Conservation (phyloP, 208 protist species). For the Polymyxa betae region DNA sequence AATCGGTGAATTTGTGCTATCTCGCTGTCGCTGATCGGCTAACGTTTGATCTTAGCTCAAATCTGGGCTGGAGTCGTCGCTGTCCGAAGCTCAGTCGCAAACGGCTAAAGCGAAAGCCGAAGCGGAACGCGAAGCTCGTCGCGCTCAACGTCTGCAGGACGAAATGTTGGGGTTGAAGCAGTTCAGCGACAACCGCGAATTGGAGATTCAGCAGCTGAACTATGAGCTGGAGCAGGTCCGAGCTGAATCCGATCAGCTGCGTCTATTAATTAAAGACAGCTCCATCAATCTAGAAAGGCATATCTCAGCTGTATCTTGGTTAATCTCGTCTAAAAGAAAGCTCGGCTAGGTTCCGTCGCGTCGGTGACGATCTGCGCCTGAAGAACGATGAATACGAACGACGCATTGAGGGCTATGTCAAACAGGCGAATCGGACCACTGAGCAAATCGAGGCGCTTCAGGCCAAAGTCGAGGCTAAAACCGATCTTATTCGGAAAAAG, state of each 20-base stretch:
- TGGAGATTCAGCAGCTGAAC: conserved; percentile 18
- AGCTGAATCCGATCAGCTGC: conserved; percentile 34
- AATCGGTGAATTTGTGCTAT: conserved; percentile 30
- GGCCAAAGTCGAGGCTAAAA: neutral
- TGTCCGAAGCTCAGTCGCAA: neutral
- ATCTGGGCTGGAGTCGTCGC: neutral
- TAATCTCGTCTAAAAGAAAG: neutral
- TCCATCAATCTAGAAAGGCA: conserved; percentile 26
- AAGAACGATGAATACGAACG: conserved; percentile 53
- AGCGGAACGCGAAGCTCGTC: conserved; percentile 77
- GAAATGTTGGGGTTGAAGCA: conserved; percentile 72
- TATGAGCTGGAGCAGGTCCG: conserved; percentile 23
- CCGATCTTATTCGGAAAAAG: conserved; percentile 2
- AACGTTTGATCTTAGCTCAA: neutral
- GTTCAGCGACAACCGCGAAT: conserved; percentile 12
- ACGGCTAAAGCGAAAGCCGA: conserved; percentile 56
- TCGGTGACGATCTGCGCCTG: conserved; percentile 29
- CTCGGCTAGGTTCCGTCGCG: neutral
- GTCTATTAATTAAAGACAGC: conserved; percentile 44
- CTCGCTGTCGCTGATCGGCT: no score
- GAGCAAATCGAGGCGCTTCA: conserved; percentile 2
- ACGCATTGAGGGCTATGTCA: conserved; percentile 5
- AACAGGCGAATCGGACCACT: neutral
- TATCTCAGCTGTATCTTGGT: neutral
- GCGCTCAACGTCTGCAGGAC: conserved; percentile 82